phyloP scores from a whole-genome alignment of 2,329 filamentous ascomycete species.

The Lecanicillium sp. region DNA sequence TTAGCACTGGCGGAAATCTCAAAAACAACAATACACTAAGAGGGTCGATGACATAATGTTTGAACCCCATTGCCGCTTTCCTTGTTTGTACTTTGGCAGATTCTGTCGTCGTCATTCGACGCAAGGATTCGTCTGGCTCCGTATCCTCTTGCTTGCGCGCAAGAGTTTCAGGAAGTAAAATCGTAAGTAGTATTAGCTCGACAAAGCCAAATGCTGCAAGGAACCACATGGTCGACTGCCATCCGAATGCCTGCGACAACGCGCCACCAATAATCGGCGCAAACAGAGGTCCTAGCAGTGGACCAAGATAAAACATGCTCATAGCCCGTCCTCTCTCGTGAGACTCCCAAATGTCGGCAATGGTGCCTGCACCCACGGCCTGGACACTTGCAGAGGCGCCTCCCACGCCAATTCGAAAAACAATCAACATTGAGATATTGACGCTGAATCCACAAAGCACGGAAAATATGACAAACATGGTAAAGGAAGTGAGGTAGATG shows the following conservation, averaged over 20 bases:
- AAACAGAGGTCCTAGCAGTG: constrained; percentile 59
- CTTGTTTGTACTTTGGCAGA: constrained; percentile 51
- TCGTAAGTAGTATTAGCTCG: constrained; percentile 41
- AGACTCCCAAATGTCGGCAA: constrained; percentile 51
- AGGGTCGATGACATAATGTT: constrained; percentile 62
- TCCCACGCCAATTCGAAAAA: constrained; percentile 61
- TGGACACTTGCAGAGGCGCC: constrained; percentile 57
- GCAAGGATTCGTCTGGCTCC: constrained; percentile 20
- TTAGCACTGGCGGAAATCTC: constrained; percentile 62
- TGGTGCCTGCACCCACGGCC: constrained; percentile 1
- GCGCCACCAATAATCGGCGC: constrained; percentile 66
- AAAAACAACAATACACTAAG: constrained; percentile 63
- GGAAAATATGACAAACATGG: constrained; percentile 58
- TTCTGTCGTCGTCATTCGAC: constrained; percentile 51
- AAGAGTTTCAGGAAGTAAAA: constrained; percentile 54
- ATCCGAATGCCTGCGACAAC: constrained; percentile 54
- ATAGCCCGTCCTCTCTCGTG: constrained; percentile 62
- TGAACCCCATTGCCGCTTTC: constrained; percentile 42
- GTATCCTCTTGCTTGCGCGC: constrained; percentile 14
- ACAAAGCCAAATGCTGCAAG: constrained; percentile 56
- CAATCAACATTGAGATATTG: constrained; percentile 62
- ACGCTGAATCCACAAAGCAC: constrained; percentile 54
- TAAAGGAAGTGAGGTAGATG: constrained; percentile 63
- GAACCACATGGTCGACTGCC: constrained; percentile 69
- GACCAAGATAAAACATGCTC: constrained; percentile 69